Percentiles rank a stretch among this genome's conserved stretches.
Conservation (phyloP, 225 moss, liverwort and hornwort species). For the Bryoerythrophyllum caledonicum region DNA sequence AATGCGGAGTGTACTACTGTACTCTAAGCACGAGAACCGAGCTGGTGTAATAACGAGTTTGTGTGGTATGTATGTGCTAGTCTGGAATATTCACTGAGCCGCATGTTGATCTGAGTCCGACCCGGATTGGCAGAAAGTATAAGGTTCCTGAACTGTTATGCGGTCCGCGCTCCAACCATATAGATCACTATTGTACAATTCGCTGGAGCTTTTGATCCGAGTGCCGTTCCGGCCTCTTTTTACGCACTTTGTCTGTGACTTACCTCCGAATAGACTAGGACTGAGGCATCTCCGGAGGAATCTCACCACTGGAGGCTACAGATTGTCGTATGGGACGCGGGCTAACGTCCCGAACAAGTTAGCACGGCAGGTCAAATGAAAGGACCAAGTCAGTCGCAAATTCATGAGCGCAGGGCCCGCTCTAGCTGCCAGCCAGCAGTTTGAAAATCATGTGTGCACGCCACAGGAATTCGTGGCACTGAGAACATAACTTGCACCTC, state of each 20-base stretch:
- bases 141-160: neutral
- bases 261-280: neutral
- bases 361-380: slow-evolving; percentile 5
- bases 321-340: neutral
- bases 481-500: too few species aligned
- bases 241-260: neutral
- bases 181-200: neutral
- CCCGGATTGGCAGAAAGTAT: neutral
- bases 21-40: neutral
- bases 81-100: neutral
- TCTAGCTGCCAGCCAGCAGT: neutral
- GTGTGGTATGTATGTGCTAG: neutral
- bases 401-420: slow-evolving; percentile 8
- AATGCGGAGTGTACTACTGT: neutral
- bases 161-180: neutral
- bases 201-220: too few species aligned
- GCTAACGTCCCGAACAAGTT: neutral
- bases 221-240: neutral
- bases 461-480: neutral
- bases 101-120: neutral
- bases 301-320: neutral
- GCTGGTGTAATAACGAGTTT: too few species aligned
- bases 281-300: neutral
- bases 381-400: slow-evolving; percentile 17
- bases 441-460: neutral